Conservation (phyloP, 352 stramenopile species). For the Globisporangium okanoganense region DNA sequence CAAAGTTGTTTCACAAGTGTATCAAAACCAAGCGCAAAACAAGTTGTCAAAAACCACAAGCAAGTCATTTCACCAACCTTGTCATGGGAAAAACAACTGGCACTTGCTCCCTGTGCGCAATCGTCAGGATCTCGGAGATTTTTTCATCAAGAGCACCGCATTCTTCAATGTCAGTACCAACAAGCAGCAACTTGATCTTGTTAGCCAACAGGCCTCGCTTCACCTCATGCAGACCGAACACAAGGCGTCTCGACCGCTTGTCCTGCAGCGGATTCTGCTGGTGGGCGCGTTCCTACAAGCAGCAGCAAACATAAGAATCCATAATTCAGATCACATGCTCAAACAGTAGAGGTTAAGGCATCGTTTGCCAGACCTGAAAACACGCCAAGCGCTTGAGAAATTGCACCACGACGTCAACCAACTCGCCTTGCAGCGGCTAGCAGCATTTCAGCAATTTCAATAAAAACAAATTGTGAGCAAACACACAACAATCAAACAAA, state of each 20-base stretch:
- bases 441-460: no score
- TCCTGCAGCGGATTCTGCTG: conserved; percentile 9
- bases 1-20: not conserved
- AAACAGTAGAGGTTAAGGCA: no score
- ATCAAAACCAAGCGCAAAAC: no score
- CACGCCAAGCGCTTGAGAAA: conserved; percentile 15
- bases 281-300: conserved; percentile 13
- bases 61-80: conserved; percentile 1
- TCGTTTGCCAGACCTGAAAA: conserved; percentile 9
- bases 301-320: not conserved
- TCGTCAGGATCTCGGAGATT: conserved; percentile 9
- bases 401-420: not conserved
- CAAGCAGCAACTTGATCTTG: conserved; percentile 13
- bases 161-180: conserved; percentile 10
- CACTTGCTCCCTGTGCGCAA: conserved; percentile 6
- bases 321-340: not conserved
- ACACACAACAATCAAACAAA: not conserved
- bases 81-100: conserved; percentile 11
- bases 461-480: not conserved
- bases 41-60: not conserved
- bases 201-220: conserved; percentile 1
- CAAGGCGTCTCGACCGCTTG: conserved; percentile 16
- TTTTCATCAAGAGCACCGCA: conserved; percentile 13
- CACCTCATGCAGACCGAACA: conserved; percentile 18
- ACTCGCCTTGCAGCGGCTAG: not conserved